Conservation (phyloP, 352 stramenopile genomes). For the Phytophthora litchii region DNA sequence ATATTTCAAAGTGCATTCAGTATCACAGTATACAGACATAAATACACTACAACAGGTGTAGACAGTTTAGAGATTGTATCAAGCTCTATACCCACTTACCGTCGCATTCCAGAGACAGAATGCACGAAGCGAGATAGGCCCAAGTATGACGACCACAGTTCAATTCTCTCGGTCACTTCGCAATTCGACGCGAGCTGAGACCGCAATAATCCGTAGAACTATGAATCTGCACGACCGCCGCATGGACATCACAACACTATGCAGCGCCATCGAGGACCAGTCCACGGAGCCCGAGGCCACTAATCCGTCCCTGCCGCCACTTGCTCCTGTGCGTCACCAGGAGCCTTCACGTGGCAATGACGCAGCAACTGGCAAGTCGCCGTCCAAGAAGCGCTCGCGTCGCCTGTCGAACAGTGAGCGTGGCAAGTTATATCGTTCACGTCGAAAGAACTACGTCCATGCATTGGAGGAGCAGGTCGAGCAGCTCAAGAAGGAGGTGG, state of each 20-base stretch:
- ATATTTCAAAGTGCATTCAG: no score
- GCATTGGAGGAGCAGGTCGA: slow-evolving; percentile 53
- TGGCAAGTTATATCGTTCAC: slow-evolving; percentile 64
- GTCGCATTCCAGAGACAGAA: no score
- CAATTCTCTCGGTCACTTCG: slow-evolving; percentile 19
- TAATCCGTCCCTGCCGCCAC: slow-evolving; percentile 10
- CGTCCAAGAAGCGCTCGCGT: slow-evolving; percentile 45
- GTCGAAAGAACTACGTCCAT: slow-evolving; percentile 54
- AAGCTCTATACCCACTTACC: no score
- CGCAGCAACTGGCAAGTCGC: slow-evolving; percentile 12
- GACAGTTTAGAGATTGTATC: no score
- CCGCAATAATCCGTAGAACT: not conserved
- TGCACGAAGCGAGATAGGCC: slow-evolving; percentile 19
- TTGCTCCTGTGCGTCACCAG: slow-evolving; percentile 23
- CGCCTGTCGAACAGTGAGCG: slow-evolving; percentile 68
- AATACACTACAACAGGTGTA: no score
- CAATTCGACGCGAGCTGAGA: slow-evolving; percentile 21
- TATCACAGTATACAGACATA: no score
- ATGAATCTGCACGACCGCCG: slow-evolving; percentile 35
- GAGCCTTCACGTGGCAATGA: not conserved
- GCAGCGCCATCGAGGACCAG: slow-evolving; percentile 19
- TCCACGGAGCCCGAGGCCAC: not conserved
- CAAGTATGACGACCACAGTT: slow-evolving; percentile 22
- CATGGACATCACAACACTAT: slow-evolving; percentile 44
- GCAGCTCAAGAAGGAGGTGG: slow-evolving; percentile 49